phyloP scores from a whole-genome alignment of 116 monocot species.

The Papilionanthe hybrid region DNA sequence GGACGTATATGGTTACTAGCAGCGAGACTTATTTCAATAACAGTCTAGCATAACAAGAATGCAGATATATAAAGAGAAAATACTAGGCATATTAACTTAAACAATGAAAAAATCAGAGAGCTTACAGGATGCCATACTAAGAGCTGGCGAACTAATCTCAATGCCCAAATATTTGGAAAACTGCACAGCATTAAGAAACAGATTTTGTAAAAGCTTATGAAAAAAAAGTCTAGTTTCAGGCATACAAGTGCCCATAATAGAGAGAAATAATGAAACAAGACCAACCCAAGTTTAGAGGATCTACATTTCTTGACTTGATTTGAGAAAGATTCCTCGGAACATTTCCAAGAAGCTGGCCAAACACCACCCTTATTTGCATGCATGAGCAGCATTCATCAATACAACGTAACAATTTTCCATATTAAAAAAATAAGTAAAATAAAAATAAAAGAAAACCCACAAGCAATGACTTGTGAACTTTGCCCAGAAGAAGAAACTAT shows the following conservation, averaged over 20 bases:
- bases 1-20: not conserved
- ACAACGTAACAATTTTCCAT: not conserved
- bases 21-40: not conserved
- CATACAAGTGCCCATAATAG: not conserved
- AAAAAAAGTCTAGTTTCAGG: not conserved
- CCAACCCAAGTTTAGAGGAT: slow-evolving; percentile 88
- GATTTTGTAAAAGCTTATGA: not conserved
- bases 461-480: not conserved
- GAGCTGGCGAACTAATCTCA: slow-evolving; percentile 71
- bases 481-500: not conserved
- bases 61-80: not conserved
- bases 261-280: slow-evolving; percentile 2
- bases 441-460: not conserved
- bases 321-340: slow-evolving; percentile 82
- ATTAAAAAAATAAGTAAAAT: not conserved
- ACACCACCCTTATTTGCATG: slow-evolving; percentile 26
- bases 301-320: slow-evolving; percentile 66
- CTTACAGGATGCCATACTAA: slow-evolving; percentile 88
- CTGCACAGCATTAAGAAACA: slow-evolving; percentile 32
- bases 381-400: slow-evolving; percentile 2
- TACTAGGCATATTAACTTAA: not conserved
- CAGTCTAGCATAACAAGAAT: not conserved
- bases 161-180: slow-evolving; percentile 78
- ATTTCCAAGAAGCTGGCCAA: slow-evolving; percentile 76
- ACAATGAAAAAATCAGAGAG: not conserved